Conservation (phyloP, 306 rosid species). For the Senna siamea region DNA sequence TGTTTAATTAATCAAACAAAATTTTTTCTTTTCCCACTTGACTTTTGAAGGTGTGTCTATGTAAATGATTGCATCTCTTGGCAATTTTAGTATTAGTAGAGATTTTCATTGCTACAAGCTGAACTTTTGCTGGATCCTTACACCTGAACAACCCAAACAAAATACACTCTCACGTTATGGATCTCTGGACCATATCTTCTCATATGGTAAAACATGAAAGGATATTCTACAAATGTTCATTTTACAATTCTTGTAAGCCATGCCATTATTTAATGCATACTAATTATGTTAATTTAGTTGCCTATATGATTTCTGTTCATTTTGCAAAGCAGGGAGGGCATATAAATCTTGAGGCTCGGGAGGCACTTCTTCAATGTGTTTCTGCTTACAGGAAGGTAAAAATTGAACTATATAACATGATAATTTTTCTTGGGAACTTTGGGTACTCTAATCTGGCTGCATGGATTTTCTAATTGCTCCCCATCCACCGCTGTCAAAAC, state of each 20-base stretch:
- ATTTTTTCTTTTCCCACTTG: background rate
- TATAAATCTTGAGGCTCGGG: conserved; percentile 42
- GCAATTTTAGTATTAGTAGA: no score
- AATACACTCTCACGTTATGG: background rate
- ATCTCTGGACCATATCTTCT: background rate
- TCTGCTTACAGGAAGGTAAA: conserved; percentile 61
- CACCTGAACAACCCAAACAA: background rate
- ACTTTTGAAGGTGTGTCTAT: background rate
- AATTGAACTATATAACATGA: background rate
- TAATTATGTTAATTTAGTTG: background rate
- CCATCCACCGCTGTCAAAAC: no score
- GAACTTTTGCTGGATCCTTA: background rate
- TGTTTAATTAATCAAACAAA: background rate
- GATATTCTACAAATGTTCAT: background rate
- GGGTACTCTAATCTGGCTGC: background rate
- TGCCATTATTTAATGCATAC: background rate
- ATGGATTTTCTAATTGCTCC: background rate
- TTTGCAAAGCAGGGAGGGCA: conserved; percentile 39
- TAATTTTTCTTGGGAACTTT: background rate
- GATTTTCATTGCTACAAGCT: background rate
- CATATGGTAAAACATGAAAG: background rate
- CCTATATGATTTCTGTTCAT: conserved; percentile 14
- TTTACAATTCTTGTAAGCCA: background rate
- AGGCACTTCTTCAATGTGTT: conserved; percentile 53
- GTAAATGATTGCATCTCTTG: background rate